A percentile compares a stretch with the other conserved stretches of the same genome.
Conservation (phyloP, 345 rosid genomes). For the Moricandia arvensis region DNA sequence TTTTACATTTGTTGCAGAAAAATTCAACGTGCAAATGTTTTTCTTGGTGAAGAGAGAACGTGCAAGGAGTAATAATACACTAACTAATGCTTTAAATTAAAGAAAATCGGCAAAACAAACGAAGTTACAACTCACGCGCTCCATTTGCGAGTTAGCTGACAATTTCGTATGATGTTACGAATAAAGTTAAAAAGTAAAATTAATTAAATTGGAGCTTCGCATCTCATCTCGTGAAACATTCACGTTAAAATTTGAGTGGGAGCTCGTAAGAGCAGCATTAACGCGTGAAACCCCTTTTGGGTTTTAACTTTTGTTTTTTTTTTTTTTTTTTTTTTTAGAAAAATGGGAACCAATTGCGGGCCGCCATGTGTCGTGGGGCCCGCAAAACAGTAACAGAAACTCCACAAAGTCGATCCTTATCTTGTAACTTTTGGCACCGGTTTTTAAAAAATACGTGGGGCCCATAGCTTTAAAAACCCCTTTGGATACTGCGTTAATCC, state of each 20-base stretch:
- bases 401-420: no score
- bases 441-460: no score
- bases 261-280: no score
- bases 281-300: no score
- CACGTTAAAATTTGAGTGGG: not conserved
- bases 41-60: constrained; percentile 29
- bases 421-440: no score
- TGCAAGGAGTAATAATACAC: constrained; percentile 17
- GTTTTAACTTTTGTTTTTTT: no score
- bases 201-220: constrained; percentile 16
- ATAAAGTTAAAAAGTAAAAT: not conserved
- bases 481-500: no score
- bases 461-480: no score
- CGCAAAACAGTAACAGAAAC: no score
- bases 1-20: not conserved
- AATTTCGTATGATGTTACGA: not conserved
- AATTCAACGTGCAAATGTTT: constrained; percentile 18
- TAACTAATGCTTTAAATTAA: not conserved
- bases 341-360: no score
- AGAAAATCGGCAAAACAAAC: not conserved
- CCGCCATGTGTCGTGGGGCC: no score
- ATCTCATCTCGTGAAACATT: constrained; percentile 27
- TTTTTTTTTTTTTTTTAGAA: no score
- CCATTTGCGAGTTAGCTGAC: constrained; percentile 7
- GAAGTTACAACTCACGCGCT: not conserved